phyloP scores from a whole-genome alignment of 2,329 filamentous ascomycete species.

The Penicillium concentricum region DNA sequence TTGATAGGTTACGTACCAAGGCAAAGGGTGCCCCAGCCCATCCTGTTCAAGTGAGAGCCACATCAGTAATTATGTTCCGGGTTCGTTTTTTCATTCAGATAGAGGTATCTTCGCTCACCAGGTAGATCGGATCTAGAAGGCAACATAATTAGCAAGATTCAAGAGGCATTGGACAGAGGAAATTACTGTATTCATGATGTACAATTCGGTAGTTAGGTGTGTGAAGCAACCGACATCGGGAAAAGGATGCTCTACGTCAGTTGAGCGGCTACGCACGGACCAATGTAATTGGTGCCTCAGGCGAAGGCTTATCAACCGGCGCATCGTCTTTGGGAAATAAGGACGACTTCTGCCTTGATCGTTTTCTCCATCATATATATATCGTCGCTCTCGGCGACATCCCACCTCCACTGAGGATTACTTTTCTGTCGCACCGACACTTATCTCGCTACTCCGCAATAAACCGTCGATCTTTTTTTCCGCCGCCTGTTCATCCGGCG shows the following conservation, averaged over 20 bases:
- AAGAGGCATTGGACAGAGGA: background rate
- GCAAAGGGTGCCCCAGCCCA: constrained; percentile 89
- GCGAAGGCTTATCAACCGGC: constrained; percentile 14
- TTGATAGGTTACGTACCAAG: constrained; percentile 59
- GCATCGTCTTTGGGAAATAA: background rate
- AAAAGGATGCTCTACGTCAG: constrained; percentile 22
- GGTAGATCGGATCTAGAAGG: constrained; percentile 55
- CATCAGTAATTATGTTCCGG: constrained; percentile 16
- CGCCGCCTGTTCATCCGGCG: constrained; percentile 16
- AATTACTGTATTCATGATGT: constrained; percentile 55
- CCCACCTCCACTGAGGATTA: too few relatives aligned
- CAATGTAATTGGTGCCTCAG: constrained; percentile 25
- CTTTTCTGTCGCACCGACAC: background rate
- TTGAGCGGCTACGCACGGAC: constrained; percentile 6
- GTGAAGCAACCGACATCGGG: constrained; percentile 2
- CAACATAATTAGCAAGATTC: constrained; percentile 7
- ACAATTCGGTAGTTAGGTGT: background rate
- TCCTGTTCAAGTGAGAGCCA: constrained; percentile 53
- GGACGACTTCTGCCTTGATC: background rate
- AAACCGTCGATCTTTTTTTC: background rate
- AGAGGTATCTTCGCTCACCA: constrained; percentile 47
- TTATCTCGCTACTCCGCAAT: background rate
- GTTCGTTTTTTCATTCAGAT: background rate
- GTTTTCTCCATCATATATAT: background rate
- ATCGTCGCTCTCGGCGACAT: background rate